Base-by-base conservation (phyloP, 768 basidiomycete genomes). In the Melanogaster broomeanus region DNA sequence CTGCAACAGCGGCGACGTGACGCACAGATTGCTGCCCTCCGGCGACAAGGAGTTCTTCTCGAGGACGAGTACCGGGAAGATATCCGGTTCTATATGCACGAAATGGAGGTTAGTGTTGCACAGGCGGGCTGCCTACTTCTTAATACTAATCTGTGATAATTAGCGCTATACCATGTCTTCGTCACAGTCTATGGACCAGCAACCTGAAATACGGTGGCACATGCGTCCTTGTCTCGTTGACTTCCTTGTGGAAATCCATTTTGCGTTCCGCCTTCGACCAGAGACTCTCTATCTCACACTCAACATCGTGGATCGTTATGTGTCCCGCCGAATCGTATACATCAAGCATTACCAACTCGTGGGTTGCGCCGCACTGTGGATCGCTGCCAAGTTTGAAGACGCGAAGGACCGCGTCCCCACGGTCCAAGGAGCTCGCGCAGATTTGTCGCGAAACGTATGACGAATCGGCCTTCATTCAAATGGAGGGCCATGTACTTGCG, bases 271-370 rank as follows among this genome's bases (percentile, higher is more conserved):
- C 44, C 85, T 99, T 46, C 93, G 97, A 38, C 97, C 97, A 11
- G 97, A 99, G 77, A 98, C 97, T 6, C 83, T 99, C 58, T 98
- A 98, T 72, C 90, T 99, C 70, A 90, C 96, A 11, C 84, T 98
- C 72, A 98, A 98, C 77, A 97, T 99, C 66, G 87, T 98, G 71
- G 97, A 99, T 73, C 93, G 97, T 62, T 99, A 98, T 71, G 93
- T 98, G 25, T 98, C 97, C 44, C 94, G 97, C 60, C 91, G 97
- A 48, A 88, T 99, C 57, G 97, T 99, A 54, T 98, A 93, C 75
- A 93, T 93, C 77, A 98, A 96, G 72, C 97, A 99, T 74, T 98
- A 99, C 67, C 97, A 99, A 64, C 89, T 99, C 52, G 96, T 98
- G 50, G 97, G 97, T 18, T 99, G 97, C 65, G 93, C 95, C 21